These are phyloP conservation scores for Globisporangium viniferum DNA, from an alignment of 352 stramenopile species.

Conservation along the genomic window DNA sequence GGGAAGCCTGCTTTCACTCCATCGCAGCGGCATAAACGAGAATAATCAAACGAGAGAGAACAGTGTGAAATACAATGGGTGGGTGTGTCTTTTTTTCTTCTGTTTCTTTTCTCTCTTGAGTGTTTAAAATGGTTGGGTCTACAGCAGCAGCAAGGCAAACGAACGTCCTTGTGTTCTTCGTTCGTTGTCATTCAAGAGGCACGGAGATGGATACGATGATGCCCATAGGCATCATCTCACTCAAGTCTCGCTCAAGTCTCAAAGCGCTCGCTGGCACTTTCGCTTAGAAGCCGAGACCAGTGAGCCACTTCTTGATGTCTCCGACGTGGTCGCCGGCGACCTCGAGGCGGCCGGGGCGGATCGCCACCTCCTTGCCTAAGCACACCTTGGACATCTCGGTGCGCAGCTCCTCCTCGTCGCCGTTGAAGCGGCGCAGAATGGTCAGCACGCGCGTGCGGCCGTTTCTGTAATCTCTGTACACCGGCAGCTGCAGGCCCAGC, in stretches of 20 bases:
- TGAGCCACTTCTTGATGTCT: constrained; percentile 83
- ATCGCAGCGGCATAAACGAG: background rate
- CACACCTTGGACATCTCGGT: constrained; percentile 87
- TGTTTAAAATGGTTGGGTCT: background rate
- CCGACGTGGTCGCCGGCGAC: constrained; percentile 69
- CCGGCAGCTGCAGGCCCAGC: constrained; percentile 71
- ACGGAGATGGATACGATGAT: background rate
- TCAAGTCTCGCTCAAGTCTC: background rate
- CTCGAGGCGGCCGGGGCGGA: constrained; percentile 71
- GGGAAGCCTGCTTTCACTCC: too few species aligned
- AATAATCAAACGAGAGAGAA: background rate
- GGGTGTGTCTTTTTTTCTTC: background rate
- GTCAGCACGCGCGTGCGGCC: constrained; percentile 85
- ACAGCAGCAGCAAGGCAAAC: background rate
- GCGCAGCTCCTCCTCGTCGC: constrained; percentile 72
- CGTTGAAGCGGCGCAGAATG: constrained; percentile 78
- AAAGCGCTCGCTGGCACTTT: background rate
- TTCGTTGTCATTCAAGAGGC: background rate
- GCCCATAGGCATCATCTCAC: background rate
- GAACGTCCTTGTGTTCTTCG: background rate
- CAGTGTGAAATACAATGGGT: background rate
- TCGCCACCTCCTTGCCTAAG: constrained; percentile 62
- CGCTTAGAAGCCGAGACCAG: constrained; percentile 75
- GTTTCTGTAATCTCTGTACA: constrained; percentile 86
- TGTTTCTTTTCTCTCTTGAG: background rate